Conservation (phyloP, 2,329 filamentous ascomycete genomes). For the Ilyonectria sp. region DNA sequence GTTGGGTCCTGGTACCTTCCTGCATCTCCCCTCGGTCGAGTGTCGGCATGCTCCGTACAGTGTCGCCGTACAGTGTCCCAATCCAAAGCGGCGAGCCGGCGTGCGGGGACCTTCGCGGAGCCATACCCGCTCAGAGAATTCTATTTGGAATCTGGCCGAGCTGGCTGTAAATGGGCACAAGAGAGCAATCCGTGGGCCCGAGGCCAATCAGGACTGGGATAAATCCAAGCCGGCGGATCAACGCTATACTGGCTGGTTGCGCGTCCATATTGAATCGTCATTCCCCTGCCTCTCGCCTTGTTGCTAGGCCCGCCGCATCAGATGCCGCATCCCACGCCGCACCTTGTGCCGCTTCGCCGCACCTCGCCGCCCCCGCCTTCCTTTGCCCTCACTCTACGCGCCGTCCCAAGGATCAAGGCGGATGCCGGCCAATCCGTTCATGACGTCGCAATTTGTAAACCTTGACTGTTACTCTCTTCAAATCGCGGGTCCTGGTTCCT, state of each 20-base stretch:
- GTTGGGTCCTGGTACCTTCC: not conserved
- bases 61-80: slow-evolving; percentile 19
- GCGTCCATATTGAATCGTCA: not conserved
- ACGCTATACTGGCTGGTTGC: not conserved
- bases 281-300: not conserved
- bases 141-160: not conserved
- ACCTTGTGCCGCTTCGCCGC: not conserved
- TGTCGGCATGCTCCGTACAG: slow-evolving; percentile 21
- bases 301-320: slow-evolving; percentile 1
- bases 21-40: not conserved
- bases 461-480: not conserved
- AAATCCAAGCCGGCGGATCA: slow-evolving; percentile 2
- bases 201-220: slow-evolving; percentile 7
- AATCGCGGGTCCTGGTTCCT: not conserved
- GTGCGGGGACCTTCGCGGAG: not conserved
- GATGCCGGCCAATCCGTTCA: not conserved
- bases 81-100: not conserved
- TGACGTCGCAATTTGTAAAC: not conserved
- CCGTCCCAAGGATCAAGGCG: not conserved
- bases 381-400: not conserved
- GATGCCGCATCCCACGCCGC: not conserved
- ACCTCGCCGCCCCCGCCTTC: not conserved
- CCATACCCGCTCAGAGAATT: not conserved
- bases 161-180: not conserved
- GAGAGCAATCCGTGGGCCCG: not conserved